These are phyloP conservation scores for Entomortierella chlamydospora DNA, from an alignment of 192 early-diverging fungal species.

Conservation along the genomic window DNA sequence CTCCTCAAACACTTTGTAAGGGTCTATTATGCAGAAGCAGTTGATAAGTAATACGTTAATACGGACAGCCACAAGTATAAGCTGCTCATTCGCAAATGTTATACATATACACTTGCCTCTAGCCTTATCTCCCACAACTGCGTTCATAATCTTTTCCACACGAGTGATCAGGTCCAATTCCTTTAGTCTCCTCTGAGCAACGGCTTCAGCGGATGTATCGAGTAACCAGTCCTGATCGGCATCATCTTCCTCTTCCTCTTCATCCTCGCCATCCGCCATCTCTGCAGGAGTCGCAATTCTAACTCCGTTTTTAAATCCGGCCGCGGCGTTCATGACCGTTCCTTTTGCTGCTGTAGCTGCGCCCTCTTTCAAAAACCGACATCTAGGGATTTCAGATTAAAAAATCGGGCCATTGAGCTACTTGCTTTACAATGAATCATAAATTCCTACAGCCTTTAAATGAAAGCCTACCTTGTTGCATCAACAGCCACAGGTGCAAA, in stretches of 20 bases:
- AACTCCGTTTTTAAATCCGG: slow-evolving; percentile 61
- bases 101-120: slow-evolving; percentile 24
- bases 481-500: slow-evolving; percentile 24
- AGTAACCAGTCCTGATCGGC: slow-evolving; percentile 81
- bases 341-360: slow-evolving; percentile 62
- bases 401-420: background rate
- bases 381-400: slow-evolving; percentile 8
- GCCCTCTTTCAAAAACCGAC: slow-evolving; percentile 81
- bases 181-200: slow-evolving; percentile 73
- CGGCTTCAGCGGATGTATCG: slow-evolving; percentile 84
- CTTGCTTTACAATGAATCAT: background rate
- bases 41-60: background rate
- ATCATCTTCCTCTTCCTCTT: slow-evolving; percentile 62
- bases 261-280: slow-evolving; percentile 45
- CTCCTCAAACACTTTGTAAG: slow-evolving; percentile 47
- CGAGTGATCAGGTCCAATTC: slow-evolving; percentile 64
- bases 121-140: slow-evolving; percentile 39
- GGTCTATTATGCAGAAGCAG: slow-evolving; percentile 31
- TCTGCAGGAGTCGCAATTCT: slow-evolving; percentile 40
- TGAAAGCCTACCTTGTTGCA: slow-evolving; percentile 27
- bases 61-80: background rate
- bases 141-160: slow-evolving; percentile 54
- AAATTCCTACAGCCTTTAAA: background rate
- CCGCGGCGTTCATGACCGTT: slow-evolving; percentile 59
- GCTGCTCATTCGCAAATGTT: too few relatives aligned